phyloP scores from a whole-genome alignment of 1,284 basidiomycete species.

The Schizophyllum amplum region DNA sequence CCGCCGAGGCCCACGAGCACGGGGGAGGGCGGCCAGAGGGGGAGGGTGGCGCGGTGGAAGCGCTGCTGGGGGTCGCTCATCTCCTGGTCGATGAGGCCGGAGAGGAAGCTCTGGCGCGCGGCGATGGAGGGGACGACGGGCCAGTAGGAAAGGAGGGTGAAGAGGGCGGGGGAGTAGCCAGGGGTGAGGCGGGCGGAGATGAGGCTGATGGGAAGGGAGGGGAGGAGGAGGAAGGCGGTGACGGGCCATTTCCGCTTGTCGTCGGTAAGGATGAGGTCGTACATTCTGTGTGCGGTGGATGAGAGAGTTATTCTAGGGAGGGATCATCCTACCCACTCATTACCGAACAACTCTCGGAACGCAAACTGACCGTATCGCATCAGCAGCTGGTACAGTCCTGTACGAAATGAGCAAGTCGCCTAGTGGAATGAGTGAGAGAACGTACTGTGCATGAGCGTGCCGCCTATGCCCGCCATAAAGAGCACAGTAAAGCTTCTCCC shows the following conservation, averaged over 20 bases:
- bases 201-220: slow-evolving; percentile 48
- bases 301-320: neutral
- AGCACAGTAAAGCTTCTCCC: slow-evolving; percentile 44
- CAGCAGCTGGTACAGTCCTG: slow-evolving; percentile 54
- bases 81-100: slow-evolving; percentile 15
- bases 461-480: slow-evolving; percentile 34
- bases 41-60: slow-evolving; percentile 13
- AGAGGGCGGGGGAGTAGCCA: slow-evolving; percentile 27
- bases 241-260: slow-evolving; percentile 63
- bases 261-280: slow-evolving; percentile 50
- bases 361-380: slow-evolving; percentile 65
- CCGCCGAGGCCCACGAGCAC: slow-evolving; percentile 44
- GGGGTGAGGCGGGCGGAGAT: slow-evolving; percentile 48
- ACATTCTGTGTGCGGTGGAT: slow-evolving; percentile 39
- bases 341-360: slow-evolving; percentile 58
- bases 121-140: slow-evolving; percentile 42
- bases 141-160: slow-evolving; percentile 52
- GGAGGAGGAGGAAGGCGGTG: slow-evolving; percentile 65
- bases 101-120: slow-evolving; percentile 14
- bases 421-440: slow-evolving; percentile 3
- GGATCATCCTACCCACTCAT: slow-evolving; percentile 40
- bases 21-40: slow-evolving; percentile 54
- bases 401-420: slow-evolving; percentile 2
- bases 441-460: slow-evolving; percentile 31
- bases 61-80: slow-evolving; percentile 1